A percentile compares a stretch with the other conserved stretches of the same genome.
phyloP scores from a whole-genome alignment of 2,329 filamentous ascomycete species.

The Dactylellina drechsleri region DNA sequence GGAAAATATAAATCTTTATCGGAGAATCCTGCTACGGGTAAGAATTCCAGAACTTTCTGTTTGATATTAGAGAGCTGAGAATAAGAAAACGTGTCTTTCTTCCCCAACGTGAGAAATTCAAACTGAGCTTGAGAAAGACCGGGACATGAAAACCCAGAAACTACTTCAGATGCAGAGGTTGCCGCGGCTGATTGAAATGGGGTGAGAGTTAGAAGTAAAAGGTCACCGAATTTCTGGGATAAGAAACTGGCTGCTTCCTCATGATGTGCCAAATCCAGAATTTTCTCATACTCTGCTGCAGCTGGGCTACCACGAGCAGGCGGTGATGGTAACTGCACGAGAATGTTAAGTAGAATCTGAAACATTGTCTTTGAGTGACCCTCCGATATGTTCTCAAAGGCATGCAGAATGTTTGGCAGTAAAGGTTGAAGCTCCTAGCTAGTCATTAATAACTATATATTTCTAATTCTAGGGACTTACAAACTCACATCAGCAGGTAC shows the following conservation, averaged over 20 bases:
- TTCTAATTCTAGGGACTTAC: background rate
- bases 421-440: conserved; percentile 44
- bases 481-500: conserved; percentile 64
- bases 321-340: conserved; percentile 39
- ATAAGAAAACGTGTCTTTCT: conserved; percentile 69
- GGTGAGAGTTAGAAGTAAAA: conserved; percentile 73
- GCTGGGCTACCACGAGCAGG: conserved; percentile 39
- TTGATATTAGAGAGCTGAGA: conserved; percentile 70
- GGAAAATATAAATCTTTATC: conserved; percentile 86
- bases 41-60: conserved; percentile 73
- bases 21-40: conserved; percentile 85
- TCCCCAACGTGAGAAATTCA: conserved; percentile 74
- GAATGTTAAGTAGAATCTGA: conserved; percentile 42
- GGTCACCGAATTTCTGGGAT: conserved; percentile 80
- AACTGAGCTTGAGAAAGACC: conserved; percentile 75
- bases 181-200: conserved; percentile 33
- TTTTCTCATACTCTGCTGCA: conserved; percentile 63
- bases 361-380: conserved; percentile 50
- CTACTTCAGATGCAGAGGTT: background rate
- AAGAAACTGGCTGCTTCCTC: conserved; percentile 64
- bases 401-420: conserved; percentile 37
- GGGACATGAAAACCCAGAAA: conserved; percentile 59
- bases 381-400: conserved; percentile 44
- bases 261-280: conserved; percentile 66
- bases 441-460: background rate